A percentile compares a stretch with the other conserved stretches of the same genome.
Conservation (phyloP, 169 alveolate genomes). For the Babesia ovata region DNA sequence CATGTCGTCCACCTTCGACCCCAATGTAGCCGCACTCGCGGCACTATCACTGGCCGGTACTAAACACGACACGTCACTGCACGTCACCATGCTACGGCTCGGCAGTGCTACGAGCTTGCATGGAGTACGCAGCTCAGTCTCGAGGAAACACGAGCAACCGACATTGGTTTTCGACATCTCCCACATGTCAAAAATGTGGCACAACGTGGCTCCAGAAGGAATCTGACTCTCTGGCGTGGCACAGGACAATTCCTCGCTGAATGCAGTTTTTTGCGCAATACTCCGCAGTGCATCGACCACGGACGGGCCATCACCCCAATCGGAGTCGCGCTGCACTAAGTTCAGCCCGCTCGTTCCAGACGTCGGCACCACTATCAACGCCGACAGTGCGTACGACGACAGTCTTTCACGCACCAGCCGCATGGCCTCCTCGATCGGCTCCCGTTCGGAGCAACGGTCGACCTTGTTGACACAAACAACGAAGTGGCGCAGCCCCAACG, state of each 20-base stretch:
- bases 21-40: background rate
- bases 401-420: constrained; percentile 34
- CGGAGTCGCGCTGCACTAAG: constrained; percentile 20
- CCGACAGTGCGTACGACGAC: constrained; percentile 26
- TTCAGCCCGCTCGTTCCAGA: constrained; percentile 58
- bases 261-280: background rate
- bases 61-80: constrained; percentile 9
- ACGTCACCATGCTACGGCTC: constrained; percentile 40
- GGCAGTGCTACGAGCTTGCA: constrained; percentile 48
- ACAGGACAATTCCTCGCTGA: background rate
- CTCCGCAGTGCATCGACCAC: constrained; percentile 45
- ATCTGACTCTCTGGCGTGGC: background rate
- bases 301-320: constrained; percentile 47
- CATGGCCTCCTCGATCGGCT: constrained; percentile 45
- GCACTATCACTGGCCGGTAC: background rate
- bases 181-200: constrained; percentile 66
- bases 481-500: constrained; percentile 70
- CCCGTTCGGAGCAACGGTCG: constrained; percentile 63
- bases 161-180: constrained; percentile 45
- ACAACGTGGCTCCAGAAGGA: constrained; percentile 10
- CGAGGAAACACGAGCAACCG: constrained; percentile 49
- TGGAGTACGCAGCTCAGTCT: constrained; percentile 38
- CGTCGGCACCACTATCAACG: constrained; percentile 52
- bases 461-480: constrained; percentile 73
- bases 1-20: background rate